Evolutionary conservation across 2,329 filamentous ascomycete species (phyloP).

Genomic region (Colletotrichum tropicale): DNA sequence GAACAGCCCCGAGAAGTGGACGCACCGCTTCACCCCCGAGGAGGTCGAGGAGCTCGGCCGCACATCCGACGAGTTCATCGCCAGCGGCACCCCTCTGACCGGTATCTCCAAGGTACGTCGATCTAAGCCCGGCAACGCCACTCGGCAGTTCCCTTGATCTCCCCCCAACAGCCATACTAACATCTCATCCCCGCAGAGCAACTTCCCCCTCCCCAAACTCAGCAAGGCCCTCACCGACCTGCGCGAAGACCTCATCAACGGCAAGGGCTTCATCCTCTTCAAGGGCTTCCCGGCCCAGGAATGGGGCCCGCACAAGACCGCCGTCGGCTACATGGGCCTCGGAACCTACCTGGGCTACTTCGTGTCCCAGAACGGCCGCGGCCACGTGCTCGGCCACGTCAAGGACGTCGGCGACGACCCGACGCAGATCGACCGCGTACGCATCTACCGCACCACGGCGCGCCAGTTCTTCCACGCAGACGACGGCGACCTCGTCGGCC

Average conservation of each 20-base stretch:
- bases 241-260: conserved; percentile 63
- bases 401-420: conserved; percentile 87
- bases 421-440: conserved; percentile 81
- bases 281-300: conserved; percentile 78
- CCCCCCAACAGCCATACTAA: not conserved
- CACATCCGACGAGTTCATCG: conserved; percentile 73
- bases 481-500: conserved; percentile 80
- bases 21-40: conserved; percentile 68
- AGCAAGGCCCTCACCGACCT: conserved; percentile 37
- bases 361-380: conserved; percentile 82
- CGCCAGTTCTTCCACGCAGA: conserved; percentile 87
- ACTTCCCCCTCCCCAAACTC: conserved; percentile 49
- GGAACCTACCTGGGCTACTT: conserved; percentile 88
- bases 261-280: conserved; percentile 90
- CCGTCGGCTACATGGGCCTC: conserved; percentile 89
- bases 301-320: conserved; percentile 82
- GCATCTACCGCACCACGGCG: conserved; percentile 89
- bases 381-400: conserved; percentile 87
- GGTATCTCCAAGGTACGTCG: conserved; percentile 56
- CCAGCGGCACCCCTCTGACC: conserved; percentile 68
- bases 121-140: not conserved
- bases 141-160: not conserved
- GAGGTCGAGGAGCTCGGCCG: conserved; percentile 72
- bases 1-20: conserved; percentile 71
- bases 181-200: conserved; percentile 28